A percentile compares a stretch with the other conserved stretches of the same genome.
These are phyloP conservation scores for Cymbidium sinense DNA, from an alignment of 106 monocot species.

Conservation along the genomic window DNA sequence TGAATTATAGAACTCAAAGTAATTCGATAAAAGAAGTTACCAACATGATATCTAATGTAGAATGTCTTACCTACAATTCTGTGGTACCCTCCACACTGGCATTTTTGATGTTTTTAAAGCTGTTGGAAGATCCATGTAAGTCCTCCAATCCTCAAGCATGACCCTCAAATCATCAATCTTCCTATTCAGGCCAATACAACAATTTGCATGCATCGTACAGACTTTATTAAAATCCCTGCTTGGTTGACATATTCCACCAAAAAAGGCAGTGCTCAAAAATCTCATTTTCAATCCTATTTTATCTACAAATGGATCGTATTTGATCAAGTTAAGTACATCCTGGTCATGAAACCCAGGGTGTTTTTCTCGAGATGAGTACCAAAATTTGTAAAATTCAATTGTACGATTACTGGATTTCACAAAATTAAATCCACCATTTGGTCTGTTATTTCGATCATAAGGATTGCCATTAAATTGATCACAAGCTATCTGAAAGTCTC, in stretches of 20 bases:
- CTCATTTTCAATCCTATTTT: slow-evolving; percentile 15
- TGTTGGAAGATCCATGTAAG: slow-evolving; percentile 15
- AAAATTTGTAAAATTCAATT: slow-evolving; percentile 23
- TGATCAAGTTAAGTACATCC: slow-evolving; percentile 30
- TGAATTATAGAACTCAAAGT: no score
- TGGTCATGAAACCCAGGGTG: slow-evolving; percentile 17
- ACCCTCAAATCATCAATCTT: slow-evolving; percentile 17
- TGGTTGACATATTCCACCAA: slow-evolving; percentile 25
- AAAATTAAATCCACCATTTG: slow-evolving; percentile 29
- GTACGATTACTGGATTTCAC: slow-evolving; percentile 28
- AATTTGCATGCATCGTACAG: slow-evolving; percentile 31
- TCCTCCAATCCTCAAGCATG: slow-evolving; percentile 24
- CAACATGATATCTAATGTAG: background rate
- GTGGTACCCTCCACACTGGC: slow-evolving; percentile 17
- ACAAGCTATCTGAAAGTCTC: slow-evolving; percentile 29
- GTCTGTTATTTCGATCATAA: slow-evolving; percentile 12
- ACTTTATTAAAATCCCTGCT: slow-evolving; percentile 23
- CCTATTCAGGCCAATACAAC: slow-evolving; percentile 18
- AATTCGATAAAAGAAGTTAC: background rate
- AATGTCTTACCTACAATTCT: slow-evolving; percentile 22
- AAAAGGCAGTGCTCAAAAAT: slow-evolving; percentile 20
- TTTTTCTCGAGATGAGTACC: slow-evolving; percentile 15
- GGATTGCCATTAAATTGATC: slow-evolving; percentile 17
- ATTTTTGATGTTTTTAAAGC: background rate
- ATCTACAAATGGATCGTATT: slow-evolving; percentile 17